phyloP scores from a whole-genome alignment of 192 early-diverging fungal species.

The Podila horticola region DNA sequence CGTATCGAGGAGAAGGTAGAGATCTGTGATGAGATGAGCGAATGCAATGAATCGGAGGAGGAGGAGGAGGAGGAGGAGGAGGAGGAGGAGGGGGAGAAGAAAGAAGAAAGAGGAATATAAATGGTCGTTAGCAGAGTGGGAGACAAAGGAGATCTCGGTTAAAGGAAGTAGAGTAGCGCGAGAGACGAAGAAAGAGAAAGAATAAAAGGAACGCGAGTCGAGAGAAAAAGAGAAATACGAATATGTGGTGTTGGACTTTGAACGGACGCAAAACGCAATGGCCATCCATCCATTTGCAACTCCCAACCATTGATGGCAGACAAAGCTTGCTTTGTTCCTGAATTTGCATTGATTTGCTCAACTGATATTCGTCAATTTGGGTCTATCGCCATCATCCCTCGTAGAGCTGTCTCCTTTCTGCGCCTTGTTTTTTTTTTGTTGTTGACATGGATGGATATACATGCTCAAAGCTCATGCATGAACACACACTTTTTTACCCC shows the following conservation, averaged over 20 bases:
- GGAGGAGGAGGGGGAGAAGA: too few species aligned
- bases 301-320: not conserved
- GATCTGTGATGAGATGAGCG: not conserved
- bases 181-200: not conserved
- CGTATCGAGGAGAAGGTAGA: not conserved
- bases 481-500: too few species aligned
- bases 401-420: too few species aligned
- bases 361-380: too few species aligned
- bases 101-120: not conserved
- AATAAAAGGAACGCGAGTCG: not conserved
- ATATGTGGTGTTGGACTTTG: not conserved
- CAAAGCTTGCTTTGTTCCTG: not conserved
- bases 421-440: too few species aligned
- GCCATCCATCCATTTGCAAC: too few species aligned
- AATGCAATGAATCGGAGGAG: not conserved
- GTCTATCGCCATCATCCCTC: too few species aligned
- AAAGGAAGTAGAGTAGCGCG: not conserved
- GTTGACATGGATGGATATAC: too few species aligned
- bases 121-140: not conserved
- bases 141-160: not conserved
- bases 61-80: not conserved
- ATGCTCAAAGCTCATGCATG: too few species aligned
- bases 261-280: too few species aligned
- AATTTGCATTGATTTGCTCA: too few species aligned
- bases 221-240: conserved; percentile 1